These are phyloP conservation scores for Candida rishiriensis DNA, from an alignment of 805 yeast species.

Conservation along the genomic window DNA sequence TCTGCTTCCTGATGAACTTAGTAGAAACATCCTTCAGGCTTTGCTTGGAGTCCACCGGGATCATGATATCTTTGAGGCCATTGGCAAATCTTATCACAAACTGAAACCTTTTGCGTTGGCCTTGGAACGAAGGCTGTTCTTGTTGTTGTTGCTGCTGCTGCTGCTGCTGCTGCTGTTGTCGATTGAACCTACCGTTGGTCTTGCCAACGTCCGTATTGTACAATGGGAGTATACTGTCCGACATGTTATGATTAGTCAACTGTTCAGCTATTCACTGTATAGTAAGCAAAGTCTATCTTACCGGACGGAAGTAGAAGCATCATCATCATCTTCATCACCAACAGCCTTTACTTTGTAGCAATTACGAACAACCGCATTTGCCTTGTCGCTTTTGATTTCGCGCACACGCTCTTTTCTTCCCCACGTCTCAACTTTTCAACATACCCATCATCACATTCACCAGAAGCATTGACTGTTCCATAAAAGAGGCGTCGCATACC, in stretches of 20 bases:
- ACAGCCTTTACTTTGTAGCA: too few species aligned
- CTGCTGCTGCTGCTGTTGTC: neutral
- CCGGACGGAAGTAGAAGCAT: too few species aligned
- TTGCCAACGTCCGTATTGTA: slow-evolving; percentile 10
- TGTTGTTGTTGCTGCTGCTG: neutral
- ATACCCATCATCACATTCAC: too few species aligned
- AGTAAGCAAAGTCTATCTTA: too few species aligned
- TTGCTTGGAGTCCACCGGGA: slow-evolving; percentile 27
- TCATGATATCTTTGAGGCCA: slow-evolving; percentile 36
- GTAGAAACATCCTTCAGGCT: slow-evolving; percentile 33
- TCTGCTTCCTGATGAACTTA: slow-evolving; percentile 36
- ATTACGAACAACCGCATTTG: too few species aligned
- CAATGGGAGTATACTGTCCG: slow-evolving; percentile 14
- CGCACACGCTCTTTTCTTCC: too few species aligned
- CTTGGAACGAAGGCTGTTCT: neutral
- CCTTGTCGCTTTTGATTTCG: too few species aligned
- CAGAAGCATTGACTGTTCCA: too few species aligned
- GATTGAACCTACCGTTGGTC: neutral
- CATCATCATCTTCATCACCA: too few species aligned
- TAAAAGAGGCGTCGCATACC: too few species aligned
- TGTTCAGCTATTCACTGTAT: neutral
- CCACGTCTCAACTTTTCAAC: neutral
- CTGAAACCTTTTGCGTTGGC: slow-evolving; percentile 5
- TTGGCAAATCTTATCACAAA: slow-evolving; percentile 44
- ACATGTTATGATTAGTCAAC: slow-evolving; percentile 6